Base-by-base conservation (phyloP, 352 stramenopile genomes). In the Globisporangium echinulatum region DNA sequence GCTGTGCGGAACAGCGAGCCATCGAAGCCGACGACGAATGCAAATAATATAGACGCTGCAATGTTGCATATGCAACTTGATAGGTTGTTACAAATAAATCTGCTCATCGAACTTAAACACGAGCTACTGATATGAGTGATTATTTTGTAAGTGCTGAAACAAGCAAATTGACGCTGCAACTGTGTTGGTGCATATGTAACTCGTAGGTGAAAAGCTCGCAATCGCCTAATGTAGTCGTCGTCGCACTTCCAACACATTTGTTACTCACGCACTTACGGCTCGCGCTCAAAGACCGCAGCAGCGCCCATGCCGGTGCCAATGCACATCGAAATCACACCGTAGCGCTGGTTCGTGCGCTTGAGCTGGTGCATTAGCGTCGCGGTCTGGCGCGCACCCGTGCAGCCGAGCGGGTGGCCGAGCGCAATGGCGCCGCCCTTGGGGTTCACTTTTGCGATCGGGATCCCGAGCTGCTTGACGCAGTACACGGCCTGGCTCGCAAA, bases 221-320 rank as follows among this genome's bases (percentile, higher is more conserved):
- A 25, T 25, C 25, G 25, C 25, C 25, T 25, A 25, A 25, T 25
- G 25, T 25, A 25, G 25, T 25, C 25, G 25, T 25, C 2, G 25
- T 3, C 25, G 25, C 25, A 25, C 25, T 25, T 2, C 25, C 25
- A 25, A 25, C 25, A 25, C 25, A 25, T 1, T 25, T 25, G 25
- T 25, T 25, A 11, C 25, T 15, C 50, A 25, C 11, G 4, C 14
- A 33, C 46, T 61, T 70, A 81, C 37, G 55, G 57, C 54, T 87
- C 77, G 50, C 88, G 86, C 73, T 98, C 92, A 53, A 98, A 84
- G 52, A 98, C 81, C 48, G 90, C 90, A 56, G 95, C 95, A 33
- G 90, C 92, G 42, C 92, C 95, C 90, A 97, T 97, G 56, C 95
- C 95, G 54, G 88, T 97, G 62, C 95, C 95, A 71, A 98, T 96